Percentiles rank a stretch among this genome's conserved stretches.
Conservation (phyloP, 345 rosid genomes). For the Populus alba region DNA sequence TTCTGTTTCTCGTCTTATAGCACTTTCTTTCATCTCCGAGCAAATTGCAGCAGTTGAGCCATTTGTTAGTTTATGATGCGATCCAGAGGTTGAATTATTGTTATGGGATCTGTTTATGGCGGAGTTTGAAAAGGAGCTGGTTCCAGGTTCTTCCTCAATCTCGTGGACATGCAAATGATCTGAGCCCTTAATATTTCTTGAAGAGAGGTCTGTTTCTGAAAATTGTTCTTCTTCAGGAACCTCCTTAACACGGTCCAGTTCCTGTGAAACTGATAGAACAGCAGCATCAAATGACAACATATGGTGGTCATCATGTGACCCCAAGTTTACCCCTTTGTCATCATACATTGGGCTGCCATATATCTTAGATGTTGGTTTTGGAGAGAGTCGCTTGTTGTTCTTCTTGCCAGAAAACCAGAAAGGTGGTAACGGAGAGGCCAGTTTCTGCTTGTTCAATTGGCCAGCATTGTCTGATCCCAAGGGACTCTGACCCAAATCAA, state of each 20-base stretch:
- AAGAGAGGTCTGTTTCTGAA: conserved; percentile 20
- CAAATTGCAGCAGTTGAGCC: conserved; percentile 52
- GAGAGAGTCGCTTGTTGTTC: conserved; percentile 59
- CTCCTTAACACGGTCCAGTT: conserved; percentile 51
- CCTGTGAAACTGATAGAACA: conserved; percentile 82
- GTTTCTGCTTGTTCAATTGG: conserved; percentile 51
- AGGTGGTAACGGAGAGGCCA: conserved; percentile 61
- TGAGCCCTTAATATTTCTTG: conserved; percentile 25
- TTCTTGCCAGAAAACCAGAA: conserved; percentile 67
- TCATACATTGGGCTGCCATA: conserved; percentile 71
- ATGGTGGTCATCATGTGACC: conserved; percentile 46
- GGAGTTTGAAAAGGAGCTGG: conserved; percentile 27
- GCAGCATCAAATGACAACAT: conserved; percentile 94
- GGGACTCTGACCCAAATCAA: conserved; percentile 96
- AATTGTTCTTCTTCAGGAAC: conserved; percentile 51
- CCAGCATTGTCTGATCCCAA: conserved; percentile 60
- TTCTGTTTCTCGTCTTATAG: conserved; percentile 98
- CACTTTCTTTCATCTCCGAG: conserved; percentile 75
- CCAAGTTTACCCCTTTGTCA: conserved; percentile 44
- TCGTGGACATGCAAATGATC: conserved; percentile 36
- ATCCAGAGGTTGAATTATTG: conserved; percentile 32
- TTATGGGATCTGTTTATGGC: conserved; percentile 26
- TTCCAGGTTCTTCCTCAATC: conserved; percentile 70
- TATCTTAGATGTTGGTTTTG: conserved; percentile 54
- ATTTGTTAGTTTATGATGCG: conserved; percentile 35